phyloP scores from a whole-genome alignment of 2,329 filamentous ascomycete species.

The Aspergillus texensis region DNA sequence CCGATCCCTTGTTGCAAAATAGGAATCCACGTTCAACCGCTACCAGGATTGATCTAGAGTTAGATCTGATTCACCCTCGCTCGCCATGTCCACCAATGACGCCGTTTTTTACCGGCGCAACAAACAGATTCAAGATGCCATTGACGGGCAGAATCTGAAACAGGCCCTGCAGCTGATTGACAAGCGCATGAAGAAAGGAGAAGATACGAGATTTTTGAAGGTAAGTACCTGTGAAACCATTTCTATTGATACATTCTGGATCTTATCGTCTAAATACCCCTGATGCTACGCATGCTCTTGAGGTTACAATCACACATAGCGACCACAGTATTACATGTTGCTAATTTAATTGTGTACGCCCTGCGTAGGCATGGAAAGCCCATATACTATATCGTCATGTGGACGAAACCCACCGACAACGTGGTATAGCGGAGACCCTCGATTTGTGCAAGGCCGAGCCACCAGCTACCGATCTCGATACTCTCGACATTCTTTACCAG shows the following conservation, averaged over 20 bases:
- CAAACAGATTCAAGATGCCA: conserved; percentile 53
- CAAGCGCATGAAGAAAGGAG: conserved; percentile 59
- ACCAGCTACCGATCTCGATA: conserved; percentile 48
- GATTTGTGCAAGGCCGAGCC: conserved; percentile 46
- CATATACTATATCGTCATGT: conserved; percentile 44
- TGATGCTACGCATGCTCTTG: background rate
- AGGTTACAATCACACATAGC: background rate
- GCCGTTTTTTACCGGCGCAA: conserved; percentile 49
- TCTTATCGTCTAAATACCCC: background rate
- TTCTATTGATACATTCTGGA: background rate
- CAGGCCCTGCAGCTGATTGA: conserved; percentile 54
- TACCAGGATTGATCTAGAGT: background rate
- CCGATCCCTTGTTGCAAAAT: background rate
- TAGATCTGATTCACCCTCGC: background rate
- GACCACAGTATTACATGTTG: conserved; percentile 1
- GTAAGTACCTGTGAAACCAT: conserved; percentile 25
- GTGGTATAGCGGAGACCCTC: conserved; percentile 47
- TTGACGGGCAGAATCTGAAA: conserved; percentile 52
- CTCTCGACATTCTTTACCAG: conserved; percentile 46
- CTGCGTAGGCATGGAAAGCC: conserved; percentile 47
- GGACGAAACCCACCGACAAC: conserved; percentile 45
- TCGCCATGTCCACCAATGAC: conserved; percentile 35
- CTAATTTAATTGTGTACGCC: conserved; percentile 9
- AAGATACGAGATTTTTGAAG: conserved; percentile 46
- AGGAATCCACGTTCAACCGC: background rate